Evolutionary conservation across 352 stramenopile genomes (phyloP).

Genomic region (Bremia lactucae): DNA sequence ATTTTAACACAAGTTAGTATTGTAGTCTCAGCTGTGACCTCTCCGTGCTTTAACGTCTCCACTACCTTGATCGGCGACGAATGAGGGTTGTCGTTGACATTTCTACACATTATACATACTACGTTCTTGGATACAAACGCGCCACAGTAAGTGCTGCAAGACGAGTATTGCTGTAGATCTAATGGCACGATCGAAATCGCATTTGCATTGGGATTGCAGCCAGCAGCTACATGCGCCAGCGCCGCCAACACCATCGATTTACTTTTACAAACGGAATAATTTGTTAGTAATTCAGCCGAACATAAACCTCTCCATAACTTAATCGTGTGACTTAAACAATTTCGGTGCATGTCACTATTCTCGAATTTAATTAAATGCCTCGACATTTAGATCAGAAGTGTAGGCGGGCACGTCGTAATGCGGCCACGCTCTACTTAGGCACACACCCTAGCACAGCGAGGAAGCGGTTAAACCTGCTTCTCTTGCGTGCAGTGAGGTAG

Average conservation of each 20-base stretch:
- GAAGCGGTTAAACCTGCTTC: too few relatives aligned
- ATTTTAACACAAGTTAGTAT: conserved; percentile 41
- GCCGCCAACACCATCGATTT: conserved; percentile 6
- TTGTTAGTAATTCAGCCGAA: too few relatives aligned
- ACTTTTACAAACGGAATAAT: too few relatives aligned
- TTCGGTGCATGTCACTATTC: too few relatives aligned
- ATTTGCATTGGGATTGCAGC: conserved; percentile 43
- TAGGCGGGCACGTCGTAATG: too few relatives aligned
- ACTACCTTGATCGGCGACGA: conserved; percentile 14
- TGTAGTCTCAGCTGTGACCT: conserved; percentile 14
- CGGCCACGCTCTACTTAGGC: too few relatives aligned
- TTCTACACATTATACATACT: conserved; percentile 30
- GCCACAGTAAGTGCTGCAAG: conserved; percentile 5
- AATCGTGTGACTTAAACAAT: too few relatives aligned
- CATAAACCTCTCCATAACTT: too few relatives aligned
- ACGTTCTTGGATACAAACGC: conserved; percentile 42
- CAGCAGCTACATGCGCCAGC: conserved; percentile 40
- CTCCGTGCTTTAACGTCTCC: conserved; percentile 38
- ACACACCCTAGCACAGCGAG: too few relatives aligned
- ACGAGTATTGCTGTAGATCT: background rate
- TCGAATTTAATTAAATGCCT: too few relatives aligned
- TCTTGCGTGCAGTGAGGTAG: too few relatives aligned
- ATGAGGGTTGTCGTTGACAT: background rate
- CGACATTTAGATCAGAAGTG: too few relatives aligned
- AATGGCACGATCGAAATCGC: conserved; percentile 20